Percentiles rank a stretch among this genome's conserved stretches.
phyloP scores from a whole-genome alignment of 495 filamentous ascomycete species.

The Glutinoglossum americanum region DNA sequence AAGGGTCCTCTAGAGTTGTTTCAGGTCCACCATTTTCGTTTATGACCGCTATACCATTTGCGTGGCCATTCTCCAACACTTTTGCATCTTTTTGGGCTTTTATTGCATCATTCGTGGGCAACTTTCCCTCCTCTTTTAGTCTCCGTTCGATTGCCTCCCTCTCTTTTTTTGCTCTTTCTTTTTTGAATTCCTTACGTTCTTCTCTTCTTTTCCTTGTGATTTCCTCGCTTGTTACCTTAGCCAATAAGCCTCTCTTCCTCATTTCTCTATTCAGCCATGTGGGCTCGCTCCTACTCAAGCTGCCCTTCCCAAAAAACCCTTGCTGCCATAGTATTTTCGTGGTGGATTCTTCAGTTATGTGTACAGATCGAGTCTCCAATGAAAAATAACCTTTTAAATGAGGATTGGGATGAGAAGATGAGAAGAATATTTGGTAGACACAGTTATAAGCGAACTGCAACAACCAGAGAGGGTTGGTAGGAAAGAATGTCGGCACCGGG shows the following conservation, averaged over 20 bases:
- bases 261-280: slow-evolving; percentile 77
- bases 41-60: neutral
- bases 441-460: slow-evolving; percentile 56
- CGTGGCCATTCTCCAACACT: neutral
- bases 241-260: slow-evolving; percentile 38
- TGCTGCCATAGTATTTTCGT: slow-evolving; percentile 77
- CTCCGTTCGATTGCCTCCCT: slow-evolving; percentile 57
- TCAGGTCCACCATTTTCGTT: neutral
- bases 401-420: slow-evolving; percentile 39
- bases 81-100: neutral
- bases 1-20: slow-evolving; percentile 14
- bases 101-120: neutral
- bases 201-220: slow-evolving; percentile 52
- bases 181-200: slow-evolving; percentile 66
- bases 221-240: slow-evolving; percentile 51
- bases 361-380: slow-evolving; percentile 55
- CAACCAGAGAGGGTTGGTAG: slow-evolving; percentile 78
- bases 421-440: slow-evolving; percentile 43
- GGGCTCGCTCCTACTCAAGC: slow-evolving; percentile 77
- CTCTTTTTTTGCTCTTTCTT: slow-evolving; percentile 71
- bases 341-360: slow-evolving; percentile 54
- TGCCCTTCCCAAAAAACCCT: slow-evolving; percentile 92
- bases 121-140: slow-evolving; percentile 35
- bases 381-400: slow-evolving; percentile 59
- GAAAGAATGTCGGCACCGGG: slow-evolving; percentile 69